Percentiles rank a stretch among this genome's conserved stretches.
Conservation (phyloP, 306 rosid species). For the Dryas drummondii region DNA sequence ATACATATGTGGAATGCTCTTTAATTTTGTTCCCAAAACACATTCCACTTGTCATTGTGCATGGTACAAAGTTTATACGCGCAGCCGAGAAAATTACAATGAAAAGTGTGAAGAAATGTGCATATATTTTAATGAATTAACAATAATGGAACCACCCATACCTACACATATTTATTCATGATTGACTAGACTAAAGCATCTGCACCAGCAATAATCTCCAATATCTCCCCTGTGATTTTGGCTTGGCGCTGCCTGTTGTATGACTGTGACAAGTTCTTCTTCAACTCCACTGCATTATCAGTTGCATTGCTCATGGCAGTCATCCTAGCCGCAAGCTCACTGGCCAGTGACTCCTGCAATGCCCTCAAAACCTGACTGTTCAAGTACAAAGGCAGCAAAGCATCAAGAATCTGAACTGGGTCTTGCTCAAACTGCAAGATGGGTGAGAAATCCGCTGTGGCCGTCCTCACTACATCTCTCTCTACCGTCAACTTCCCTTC, state of each 20-base stretch:
- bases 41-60: slow-evolving; percentile 14
- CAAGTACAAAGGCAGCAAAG: slow-evolving; percentile 72
- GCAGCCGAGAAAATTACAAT: slow-evolving; percentile 11
- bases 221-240: slow-evolving; percentile 85
- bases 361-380: slow-evolving; percentile 91
- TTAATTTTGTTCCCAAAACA: slow-evolving; percentile 14
- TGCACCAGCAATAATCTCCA: slow-evolving; percentile 94
- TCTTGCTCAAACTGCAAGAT: slow-evolving; percentile 88
- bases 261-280: slow-evolving; percentile 48
- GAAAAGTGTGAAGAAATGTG: slow-evolving; percentile 12
- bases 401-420: slow-evolving; percentile 92
- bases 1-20: slow-evolving; percentile 18
- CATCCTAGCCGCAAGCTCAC: slow-evolving; percentile 93
- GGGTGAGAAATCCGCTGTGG: slow-evolving; percentile 55
- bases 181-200: slow-evolving; percentile 38
- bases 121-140: background rate
- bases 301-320: slow-evolving; percentile 83
- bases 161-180: background rate
- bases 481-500: slow-evolving; percentile 84
- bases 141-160: background rate
- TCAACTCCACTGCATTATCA: slow-evolving; percentile 74
- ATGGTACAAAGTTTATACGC: background rate
- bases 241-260: slow-evolving; percentile 90
- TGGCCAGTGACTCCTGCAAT: slow-evolving; percentile 84
- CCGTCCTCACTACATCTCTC: slow-evolving; percentile 57